Conservation (phyloP, 2,329 filamentous ascomycete species). For the Dothistroma septosporum region DNA sequence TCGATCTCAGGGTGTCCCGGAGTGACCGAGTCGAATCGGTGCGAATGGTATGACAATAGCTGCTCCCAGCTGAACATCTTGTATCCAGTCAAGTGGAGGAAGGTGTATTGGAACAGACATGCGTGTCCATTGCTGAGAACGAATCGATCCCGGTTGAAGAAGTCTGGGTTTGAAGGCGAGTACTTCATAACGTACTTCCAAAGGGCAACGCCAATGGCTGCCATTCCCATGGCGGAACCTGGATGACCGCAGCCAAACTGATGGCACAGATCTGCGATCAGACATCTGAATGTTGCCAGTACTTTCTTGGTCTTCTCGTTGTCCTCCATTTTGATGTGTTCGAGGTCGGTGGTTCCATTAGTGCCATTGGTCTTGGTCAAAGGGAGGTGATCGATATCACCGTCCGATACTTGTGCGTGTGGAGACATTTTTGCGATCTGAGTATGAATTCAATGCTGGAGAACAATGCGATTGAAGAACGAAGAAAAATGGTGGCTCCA, state of each 20-base stretch:
- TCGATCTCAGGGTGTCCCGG: conserved; percentile 54
- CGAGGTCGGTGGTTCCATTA: conserved; percentile 14
- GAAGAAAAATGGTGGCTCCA: background rate
- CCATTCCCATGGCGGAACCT: conserved; percentile 59
- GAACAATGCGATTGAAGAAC: background rate
- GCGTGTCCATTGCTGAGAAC: conserved; percentile 59
- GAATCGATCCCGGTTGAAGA: conserved; percentile 61
- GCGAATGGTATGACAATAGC: conserved; percentile 53
- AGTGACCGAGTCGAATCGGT: conserved; percentile 46
- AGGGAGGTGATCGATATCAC: conserved; percentile 27
- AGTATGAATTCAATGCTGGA: background rate
- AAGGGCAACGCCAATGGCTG: conserved; percentile 57
- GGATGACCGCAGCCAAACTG: conserved; percentile 68
- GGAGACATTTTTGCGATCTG: conserved; percentile 24
- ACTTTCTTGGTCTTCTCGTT: conserved; percentile 44
- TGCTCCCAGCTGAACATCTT: conserved; percentile 54
- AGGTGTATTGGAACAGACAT: conserved; percentile 54
- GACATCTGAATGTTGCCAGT: conserved; percentile 56
- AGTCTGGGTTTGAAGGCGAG: conserved; percentile 52
- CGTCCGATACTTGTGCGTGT: conserved; percentile 18
- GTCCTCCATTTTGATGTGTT: conserved; percentile 28
- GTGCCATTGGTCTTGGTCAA: conserved; percentile 25
- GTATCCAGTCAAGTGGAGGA: conserved; percentile 51
- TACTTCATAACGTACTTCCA: conserved; percentile 63
- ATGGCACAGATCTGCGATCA: conserved; percentile 66